phyloP scores from a whole-genome alignment of 2,329 filamentous ascomycete genomes.

The Alternaria alternata region DNA sequence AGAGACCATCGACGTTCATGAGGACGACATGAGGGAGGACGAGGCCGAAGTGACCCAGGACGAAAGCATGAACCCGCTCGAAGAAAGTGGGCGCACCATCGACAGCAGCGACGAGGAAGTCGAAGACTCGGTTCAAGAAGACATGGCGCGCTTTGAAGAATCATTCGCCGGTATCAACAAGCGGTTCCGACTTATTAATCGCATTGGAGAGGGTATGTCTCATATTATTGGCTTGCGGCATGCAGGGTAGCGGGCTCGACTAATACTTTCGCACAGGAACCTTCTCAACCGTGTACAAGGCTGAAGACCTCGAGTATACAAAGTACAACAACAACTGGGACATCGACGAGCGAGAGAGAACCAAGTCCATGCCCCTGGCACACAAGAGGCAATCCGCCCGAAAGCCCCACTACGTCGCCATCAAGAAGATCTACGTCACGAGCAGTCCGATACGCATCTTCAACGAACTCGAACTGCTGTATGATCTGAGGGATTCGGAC shows the following conservation, averaged over 20 bases:
- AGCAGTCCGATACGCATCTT: slow-evolving; percentile 92
- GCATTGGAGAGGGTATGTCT: slow-evolving; percentile 87
- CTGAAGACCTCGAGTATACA: slow-evolving; percentile 88
- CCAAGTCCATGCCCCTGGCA: slow-evolving; percentile 75
- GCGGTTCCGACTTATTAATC: slow-evolving; percentile 89
- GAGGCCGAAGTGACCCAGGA: slow-evolving; percentile 54
- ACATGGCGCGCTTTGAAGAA: slow-evolving; percentile 85
- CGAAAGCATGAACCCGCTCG: slow-evolving; percentile 59
- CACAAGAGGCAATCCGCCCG: slow-evolving; percentile 60
- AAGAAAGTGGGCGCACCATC: slow-evolving; percentile 61
- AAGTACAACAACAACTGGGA: slow-evolving; percentile 90
- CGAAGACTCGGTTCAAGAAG: slow-evolving; percentile 75
- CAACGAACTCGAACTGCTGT: slow-evolving; percentile 93
- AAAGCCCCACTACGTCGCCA: slow-evolving; percentile 81
- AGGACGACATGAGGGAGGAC: slow-evolving; percentile 46
- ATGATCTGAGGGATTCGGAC: slow-evolving; percentile 81
- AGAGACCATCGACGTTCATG: slow-evolving; percentile 38
- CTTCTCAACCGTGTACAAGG: slow-evolving; percentile 99
- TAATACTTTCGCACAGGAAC: slow-evolving; percentile 69
- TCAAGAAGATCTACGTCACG: slow-evolving; percentile 99
- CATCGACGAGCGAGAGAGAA: slow-evolving; percentile 67
- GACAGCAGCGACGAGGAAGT: slow-evolving; percentile 63
- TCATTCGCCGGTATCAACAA: slow-evolving; percentile 85
- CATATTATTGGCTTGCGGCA: slow-evolving; percentile 31
- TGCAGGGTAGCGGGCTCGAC: slow-evolving; percentile 37